Evolutionary conservation across 2,329 filamentous ascomycete species (phyloP), one percentile per base, ranked within the genome.

Genomic region (Boeremia lycopersici): DNA sequence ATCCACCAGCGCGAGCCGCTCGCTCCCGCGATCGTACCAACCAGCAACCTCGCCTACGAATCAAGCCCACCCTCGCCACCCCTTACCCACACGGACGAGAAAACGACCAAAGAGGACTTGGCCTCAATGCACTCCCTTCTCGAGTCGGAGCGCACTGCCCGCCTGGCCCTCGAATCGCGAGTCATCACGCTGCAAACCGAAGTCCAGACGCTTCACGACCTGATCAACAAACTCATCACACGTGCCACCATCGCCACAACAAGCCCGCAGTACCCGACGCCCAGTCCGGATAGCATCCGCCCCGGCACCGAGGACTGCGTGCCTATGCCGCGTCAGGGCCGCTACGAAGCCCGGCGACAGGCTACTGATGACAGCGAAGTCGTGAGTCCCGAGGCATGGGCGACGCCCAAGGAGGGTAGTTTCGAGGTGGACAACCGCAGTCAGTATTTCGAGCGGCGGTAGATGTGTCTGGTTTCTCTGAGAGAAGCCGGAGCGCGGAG

Each of bases 341-440:
- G 48, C 23, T 47, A 57, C 13, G 49, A 44, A 26, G 55, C 38
- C 6, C 5, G 30, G 1, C 41, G 46, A 17, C 52, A 55, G 28
- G 52, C 25, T 0, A 50, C 52, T 0, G 46, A 50, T 3, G 52
- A 55, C 29, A 56, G 53, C n/a, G 67, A 71, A 13, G 65, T 67
- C 1, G 53, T 57, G 7, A 72, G 67, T 45, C 70, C 69, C 2
- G 72, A 75, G 19, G 64, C 62, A 2, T 75, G 70, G 70, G 68
- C 68, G 5, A 75, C 72, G 55, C 72, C 72, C 1, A 72, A 68
- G 73, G 60, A 83, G 74, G 56, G 62, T 49, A 10, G 35, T 13
- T 50, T 55, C 38, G 52, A 43, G 9, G 48, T 19, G 41, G 28
- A 28, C 4, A 33, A 52, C 17, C 56, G 48, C 0, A 67, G 62